A percentile compares a stretch with the other conserved stretches of the same genome.
Conservation (phyloP, 1,139 yeast genomes). For the Saccharomyces pastorianus region DNA sequence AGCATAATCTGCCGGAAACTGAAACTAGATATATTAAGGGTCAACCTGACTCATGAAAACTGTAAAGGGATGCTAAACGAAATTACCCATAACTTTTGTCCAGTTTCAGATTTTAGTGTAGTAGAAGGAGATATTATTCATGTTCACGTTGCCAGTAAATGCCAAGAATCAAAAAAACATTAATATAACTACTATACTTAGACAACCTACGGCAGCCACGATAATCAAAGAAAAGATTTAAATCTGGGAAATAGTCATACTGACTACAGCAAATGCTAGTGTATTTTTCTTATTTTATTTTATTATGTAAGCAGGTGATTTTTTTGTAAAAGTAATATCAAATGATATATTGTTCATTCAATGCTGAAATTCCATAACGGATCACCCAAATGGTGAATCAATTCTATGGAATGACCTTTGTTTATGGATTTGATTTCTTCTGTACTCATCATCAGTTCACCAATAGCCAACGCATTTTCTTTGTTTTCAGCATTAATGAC, state of each 20-base stretch:
- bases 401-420: conserved; percentile 86
- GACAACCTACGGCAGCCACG: neutral
- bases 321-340: neutral
- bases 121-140: conserved; percentile 7
- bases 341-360: conserved; percentile 25
- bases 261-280: conserved; percentile 5
- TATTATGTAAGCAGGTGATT: neutral
- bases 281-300: neutral
- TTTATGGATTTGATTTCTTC: conserved; percentile 78
- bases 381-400: conserved; percentile 81
- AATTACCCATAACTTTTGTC: conserved; percentile 19
- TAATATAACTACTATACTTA: neutral
- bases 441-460: conserved; percentile 78
- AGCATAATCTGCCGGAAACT: conserved; percentile 13
- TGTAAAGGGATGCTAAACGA: conserved; percentile 8
- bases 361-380: conserved; percentile 64
- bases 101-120: conserved; percentile 13
- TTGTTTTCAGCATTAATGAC: conserved; percentile 89
- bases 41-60: conserved; percentile 10
- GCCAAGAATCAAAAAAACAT: neutral
- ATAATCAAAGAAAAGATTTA: neutral
- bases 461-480: conserved; percentile 83
- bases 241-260: neutral
- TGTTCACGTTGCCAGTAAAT: neutral
- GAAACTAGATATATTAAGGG: conserved; percentile 4